Evolutionary conservation across 805 yeast species (phyloP).

Genomic region (Saturnispora sekii): DNA sequence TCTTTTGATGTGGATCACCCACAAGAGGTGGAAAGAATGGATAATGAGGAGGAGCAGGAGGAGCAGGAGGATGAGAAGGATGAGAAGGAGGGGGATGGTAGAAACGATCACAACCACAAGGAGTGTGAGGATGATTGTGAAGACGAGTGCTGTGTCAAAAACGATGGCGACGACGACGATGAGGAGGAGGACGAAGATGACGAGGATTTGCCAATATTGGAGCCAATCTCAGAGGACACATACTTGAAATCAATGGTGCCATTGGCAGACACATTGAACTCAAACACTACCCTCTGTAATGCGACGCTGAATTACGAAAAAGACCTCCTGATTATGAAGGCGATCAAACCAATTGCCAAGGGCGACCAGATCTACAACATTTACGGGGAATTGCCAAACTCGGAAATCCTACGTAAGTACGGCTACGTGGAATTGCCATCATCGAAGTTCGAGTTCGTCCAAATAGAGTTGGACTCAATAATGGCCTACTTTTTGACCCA

Average conservation of each 20-base stretch:
- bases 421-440: slow-evolving; percentile 78
- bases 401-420: slow-evolving; percentile 83
- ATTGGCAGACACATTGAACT: slow-evolving; percentile 81
- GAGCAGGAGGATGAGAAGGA: slow-evolving; percentile 15
- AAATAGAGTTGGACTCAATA: slow-evolving; percentile 42
- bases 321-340: slow-evolving; percentile 55
- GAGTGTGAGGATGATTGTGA: slow-evolving; percentile 18
- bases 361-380: slow-evolving; percentile 81
- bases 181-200: slow-evolving; percentile 16
- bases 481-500: slow-evolving; percentile 28
- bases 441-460: slow-evolving; percentile 74
- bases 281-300: slow-evolving; percentile 69
- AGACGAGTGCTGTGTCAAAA: slow-evolving; percentile 8
- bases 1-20: slow-evolving; percentile 69
- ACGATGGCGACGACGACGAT: slow-evolving; percentile 20
- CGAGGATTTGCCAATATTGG: slow-evolving; percentile 11
- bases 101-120: slow-evolving; percentile 31
- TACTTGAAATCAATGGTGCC: slow-evolving; percentile 83
- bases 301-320: slow-evolving; percentile 54
- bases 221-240: slow-evolving; percentile 21
- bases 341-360: slow-evolving; percentile 45
- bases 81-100: slow-evolving; percentile 23
- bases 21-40: slow-evolving; percentile 24
- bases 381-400: slow-evolving; percentile 83
- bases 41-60: slow-evolving; percentile 20